Evolutionary conservation across 2,329 filamentous ascomycete species (phyloP).

Genomic region (Fusarium lateritium): DNA sequence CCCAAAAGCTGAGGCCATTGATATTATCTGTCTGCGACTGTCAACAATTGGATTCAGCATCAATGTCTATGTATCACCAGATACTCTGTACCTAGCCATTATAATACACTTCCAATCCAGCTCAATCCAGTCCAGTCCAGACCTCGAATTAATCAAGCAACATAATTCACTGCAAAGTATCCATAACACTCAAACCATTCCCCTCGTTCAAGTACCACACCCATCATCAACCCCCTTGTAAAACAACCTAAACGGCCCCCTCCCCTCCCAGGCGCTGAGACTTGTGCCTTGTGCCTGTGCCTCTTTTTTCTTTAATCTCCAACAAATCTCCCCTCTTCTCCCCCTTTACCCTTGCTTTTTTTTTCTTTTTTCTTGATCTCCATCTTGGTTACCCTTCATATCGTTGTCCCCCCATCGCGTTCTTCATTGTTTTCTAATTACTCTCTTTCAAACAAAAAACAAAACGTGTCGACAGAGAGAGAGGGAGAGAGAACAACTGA

Average conservation of each 20-base stretch:
- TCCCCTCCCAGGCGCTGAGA: slow-evolving; percentile 19
- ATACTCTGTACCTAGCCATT: background rate
- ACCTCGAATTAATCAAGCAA: background rate
- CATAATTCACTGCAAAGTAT: background rate
- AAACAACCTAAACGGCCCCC: slow-evolving; percentile 11
- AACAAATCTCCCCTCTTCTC: slow-evolving; percentile 26
- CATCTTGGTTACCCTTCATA: slow-evolving; percentile 8
- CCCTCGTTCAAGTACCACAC: slow-evolving; percentile 16
- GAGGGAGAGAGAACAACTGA: no score
- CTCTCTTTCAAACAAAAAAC: background rate
- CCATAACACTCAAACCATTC: background rate
- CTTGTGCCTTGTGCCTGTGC: slow-evolving; percentile 23
- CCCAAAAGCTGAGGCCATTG: background rate
- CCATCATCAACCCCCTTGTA: slow-evolving; percentile 13
- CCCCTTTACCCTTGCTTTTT: background rate
- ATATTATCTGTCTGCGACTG: no score
- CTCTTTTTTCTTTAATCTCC: slow-evolving; percentile 33
- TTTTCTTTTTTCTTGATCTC: background rate
- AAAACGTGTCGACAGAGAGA: no score
- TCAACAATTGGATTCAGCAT: no score
- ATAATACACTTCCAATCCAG: background rate
- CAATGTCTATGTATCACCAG: no score
- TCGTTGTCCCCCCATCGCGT: background rate
- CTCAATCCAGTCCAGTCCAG: slow-evolving; percentile 6
- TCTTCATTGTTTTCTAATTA: background rate